phyloP scores from a whole-genome alignment of 768 basidiomycete species.

The Macrocybe gigantea region DNA sequence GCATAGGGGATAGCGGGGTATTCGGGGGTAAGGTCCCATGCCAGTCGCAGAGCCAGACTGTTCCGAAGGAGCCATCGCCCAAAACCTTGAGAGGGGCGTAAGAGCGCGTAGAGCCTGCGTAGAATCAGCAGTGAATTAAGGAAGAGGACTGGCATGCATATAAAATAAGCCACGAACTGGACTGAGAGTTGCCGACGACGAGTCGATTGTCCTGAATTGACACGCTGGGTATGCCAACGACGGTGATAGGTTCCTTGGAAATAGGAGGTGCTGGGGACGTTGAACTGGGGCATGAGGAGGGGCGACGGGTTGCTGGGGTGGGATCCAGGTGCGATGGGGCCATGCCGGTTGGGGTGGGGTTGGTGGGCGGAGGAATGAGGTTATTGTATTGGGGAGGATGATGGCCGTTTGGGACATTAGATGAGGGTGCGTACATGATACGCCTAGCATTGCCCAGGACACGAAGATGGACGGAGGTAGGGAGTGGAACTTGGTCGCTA shows the following conservation, averaged over 20 bases:
- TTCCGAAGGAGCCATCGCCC: constrained; percentile 98
- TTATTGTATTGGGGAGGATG: constrained; percentile 28
- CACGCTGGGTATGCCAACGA: constrained; percentile 73
- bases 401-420: constrained; percentile 40
- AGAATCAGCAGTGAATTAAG: constrained; percentile 9
- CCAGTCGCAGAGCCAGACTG: constrained; percentile 99
- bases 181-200: constrained; percentile 66
- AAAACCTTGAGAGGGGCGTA: constrained; percentile 96
- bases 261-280: constrained; percentile 21
- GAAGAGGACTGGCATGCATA: neutral
- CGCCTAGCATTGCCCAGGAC: constrained; percentile 48
- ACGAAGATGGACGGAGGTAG: constrained; percentile 14
- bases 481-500: constrained; percentile 5
- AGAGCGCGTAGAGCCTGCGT: constrained; percentile 72
- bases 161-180: constrained; percentile 44
- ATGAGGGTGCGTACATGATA: constrained; percentile 51
- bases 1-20: constrained; percentile 91
- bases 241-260: constrained; percentile 56
- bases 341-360: constrained; percentile 1
- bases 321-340: constrained; percentile 14
- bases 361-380: constrained; percentile 18
- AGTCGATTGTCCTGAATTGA: constrained; percentile 64
- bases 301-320: constrained; percentile 22
- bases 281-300: constrained; percentile 22
- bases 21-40: constrained; percentile 91